These are phyloP conservation scores for Pestalotiopsis sp. DNA, from an alignment of 2,329 filamentous ascomycete genomes.

Conservation along the genomic window DNA sequence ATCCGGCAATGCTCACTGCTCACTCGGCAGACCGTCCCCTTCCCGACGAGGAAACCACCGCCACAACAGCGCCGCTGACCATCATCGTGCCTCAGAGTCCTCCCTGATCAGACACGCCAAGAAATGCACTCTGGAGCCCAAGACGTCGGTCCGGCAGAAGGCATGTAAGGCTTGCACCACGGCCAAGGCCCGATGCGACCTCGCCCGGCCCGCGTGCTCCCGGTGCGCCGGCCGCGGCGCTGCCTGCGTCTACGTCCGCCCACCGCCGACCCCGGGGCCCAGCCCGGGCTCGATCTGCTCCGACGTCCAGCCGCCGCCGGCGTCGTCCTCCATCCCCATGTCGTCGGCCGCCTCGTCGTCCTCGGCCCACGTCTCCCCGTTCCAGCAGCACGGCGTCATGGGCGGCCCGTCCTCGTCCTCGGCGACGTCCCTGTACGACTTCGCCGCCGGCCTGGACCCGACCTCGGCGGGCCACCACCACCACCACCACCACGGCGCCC, in stretches of 20 bases:
- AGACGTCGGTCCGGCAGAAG: constrained; percentile 25
- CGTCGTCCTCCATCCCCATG: neutral
- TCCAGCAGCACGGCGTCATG: neutral
- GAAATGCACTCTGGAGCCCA: constrained; percentile 24
- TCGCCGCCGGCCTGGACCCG: neutral
- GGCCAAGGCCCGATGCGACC: constrained; percentile 31
- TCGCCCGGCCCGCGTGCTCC: constrained; percentile 25
- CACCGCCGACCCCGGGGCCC: neutral
- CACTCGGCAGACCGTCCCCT: neutral
- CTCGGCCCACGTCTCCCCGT: neutral
- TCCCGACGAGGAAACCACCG: neutral
- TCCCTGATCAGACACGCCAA: constrained; percentile 25
- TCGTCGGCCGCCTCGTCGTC: neutral
- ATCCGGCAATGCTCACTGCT: neutral
- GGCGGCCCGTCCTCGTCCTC: neutral
- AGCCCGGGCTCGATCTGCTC: constrained; percentile 2
- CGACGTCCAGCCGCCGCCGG: neutral
- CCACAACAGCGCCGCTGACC: neutral
- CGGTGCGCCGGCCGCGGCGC: constrained; percentile 23
- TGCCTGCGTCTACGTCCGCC: constrained; percentile 23
- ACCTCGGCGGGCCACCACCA: neutral
- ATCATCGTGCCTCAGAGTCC: constrained; percentile 17
- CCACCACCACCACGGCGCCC: neutral
- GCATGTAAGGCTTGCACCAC: constrained; percentile 28
- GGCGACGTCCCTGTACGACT: neutral